A percentile compares a stretch with the other conserved stretches of the same genome.
These are phyloP conservation scores for Aspergillus avenaceus DNA, from an alignment of 495 filamentous ascomycete species.

Conservation along the genomic window DNA sequence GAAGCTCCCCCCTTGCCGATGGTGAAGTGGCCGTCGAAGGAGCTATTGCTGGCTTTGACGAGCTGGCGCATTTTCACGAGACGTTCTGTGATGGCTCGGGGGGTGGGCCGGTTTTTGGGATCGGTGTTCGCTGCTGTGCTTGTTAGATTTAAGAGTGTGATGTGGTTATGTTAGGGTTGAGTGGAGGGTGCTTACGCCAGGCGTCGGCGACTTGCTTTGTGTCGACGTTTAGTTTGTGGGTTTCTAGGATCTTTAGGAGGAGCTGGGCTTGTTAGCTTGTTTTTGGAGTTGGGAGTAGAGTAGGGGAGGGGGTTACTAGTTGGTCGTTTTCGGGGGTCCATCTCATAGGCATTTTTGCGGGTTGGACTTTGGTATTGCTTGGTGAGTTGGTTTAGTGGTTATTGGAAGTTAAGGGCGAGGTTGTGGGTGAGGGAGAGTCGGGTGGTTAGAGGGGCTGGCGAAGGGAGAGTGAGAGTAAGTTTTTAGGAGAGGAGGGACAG, in stretches of 20 bases:
- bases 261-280: conserved; percentile 27
- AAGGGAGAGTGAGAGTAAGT: neutral
- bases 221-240: conserved; percentile 37
- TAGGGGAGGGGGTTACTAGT: conserved; percentile 21
- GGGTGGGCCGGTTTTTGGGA: conserved; percentile 29
- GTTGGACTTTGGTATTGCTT: neutral
- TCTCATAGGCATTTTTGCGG: conserved; percentile 35
- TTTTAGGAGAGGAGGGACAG: neutral
- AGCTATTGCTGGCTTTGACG: conserved; percentile 9
- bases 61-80: conserved; percentile 37
- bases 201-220: conserved; percentile 32
- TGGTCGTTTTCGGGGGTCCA: conserved; percentile 40
- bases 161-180: neutral
- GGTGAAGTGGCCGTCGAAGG: conserved; percentile 11
- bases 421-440: neutral
- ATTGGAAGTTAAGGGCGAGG: neutral
- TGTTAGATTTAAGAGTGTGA: neutral
- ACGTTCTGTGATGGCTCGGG: conserved; percentile 47
- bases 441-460: too few relatives aligned
- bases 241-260: conserved; percentile 44
- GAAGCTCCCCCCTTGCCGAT: conserved; percentile 11
- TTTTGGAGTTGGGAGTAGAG: neutral
- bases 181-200: conserved; percentile 36
- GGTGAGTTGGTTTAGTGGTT: neutral
- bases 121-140: neutral